Evolutionary conservation across 2,329 filamentous ascomycete genomes (phyloP).

Genomic region (Lizonia empirigonia): DNA sequence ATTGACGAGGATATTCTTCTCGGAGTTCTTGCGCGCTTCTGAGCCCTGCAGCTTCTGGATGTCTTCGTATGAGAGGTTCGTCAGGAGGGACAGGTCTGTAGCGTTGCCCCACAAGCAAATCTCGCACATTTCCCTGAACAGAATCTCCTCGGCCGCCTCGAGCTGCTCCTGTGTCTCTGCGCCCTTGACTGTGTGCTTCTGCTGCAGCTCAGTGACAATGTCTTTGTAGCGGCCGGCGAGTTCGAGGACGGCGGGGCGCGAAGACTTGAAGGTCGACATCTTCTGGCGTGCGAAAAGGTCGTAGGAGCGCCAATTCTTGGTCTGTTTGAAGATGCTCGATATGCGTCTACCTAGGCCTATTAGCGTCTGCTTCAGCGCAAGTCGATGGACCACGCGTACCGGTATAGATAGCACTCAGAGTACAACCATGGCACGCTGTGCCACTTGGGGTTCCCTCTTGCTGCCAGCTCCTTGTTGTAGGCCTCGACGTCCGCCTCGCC

Average conservation of each 20-base stretch:
- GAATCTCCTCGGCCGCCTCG: constrained; percentile 71
- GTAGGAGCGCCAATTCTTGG: constrained; percentile 84
- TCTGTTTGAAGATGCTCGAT: constrained; percentile 75
- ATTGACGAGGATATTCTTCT: constrained; percentile 92
- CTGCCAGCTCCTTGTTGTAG: constrained; percentile 85
- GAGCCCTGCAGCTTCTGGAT: constrained; percentile 95
- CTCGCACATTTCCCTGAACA: constrained; percentile 93
- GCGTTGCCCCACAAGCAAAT: constrained; percentile 98
- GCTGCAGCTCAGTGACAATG: constrained; percentile 69
- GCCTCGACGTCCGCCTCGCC: constrained; percentile 73
- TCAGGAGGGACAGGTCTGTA: constrained; percentile 89
- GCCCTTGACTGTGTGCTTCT: constrained; percentile 54
- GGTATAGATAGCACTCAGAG: constrained; percentile 91
- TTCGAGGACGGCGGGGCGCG: constrained; percentile 82
- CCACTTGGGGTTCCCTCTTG: constrained; percentile 77
- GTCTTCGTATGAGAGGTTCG: constrained; percentile 89
- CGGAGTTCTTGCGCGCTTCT: constrained; percentile 80
- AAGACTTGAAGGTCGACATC: constrained; percentile 88
- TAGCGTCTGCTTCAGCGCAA: background rate
- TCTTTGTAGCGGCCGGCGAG: constrained; percentile 79
- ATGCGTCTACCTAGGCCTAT: constrained; percentile 67
- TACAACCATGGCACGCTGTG: constrained; percentile 87
- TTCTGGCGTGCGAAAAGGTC: constrained; percentile 92
- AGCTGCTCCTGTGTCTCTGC: constrained; percentile 57
- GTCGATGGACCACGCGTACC: constrained; percentile 53